Evolutionary conservation across 23 red algal genomes (phyloP).

Genomic region (Chondrus crispus): DNA sequence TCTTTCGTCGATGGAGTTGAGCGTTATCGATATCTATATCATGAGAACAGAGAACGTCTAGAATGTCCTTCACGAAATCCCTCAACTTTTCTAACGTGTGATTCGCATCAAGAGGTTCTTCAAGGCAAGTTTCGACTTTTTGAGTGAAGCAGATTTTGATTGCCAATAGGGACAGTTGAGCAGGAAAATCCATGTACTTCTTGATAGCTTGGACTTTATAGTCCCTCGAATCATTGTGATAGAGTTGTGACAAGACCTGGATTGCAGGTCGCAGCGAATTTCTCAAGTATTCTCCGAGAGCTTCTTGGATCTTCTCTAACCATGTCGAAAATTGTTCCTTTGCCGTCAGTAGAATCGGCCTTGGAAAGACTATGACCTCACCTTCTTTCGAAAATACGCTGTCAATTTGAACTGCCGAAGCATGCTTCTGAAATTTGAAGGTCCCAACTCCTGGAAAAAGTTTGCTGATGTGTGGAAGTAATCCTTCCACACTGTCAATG

Average conservation of each 20-base stretch:
- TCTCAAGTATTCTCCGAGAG: not conserved
- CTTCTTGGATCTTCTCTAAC: slow-evolving; percentile 6
- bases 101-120: not conserved
- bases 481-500: not conserved
- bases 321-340: not conserved
- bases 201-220: not conserved
- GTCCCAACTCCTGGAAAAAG: slow-evolving; percentile 59
- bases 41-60: not conserved
- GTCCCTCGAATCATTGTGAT: not conserved
- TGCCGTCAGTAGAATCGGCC: slow-evolving; percentile 15
- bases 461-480: slow-evolving; percentile 42
- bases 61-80: not conserved
- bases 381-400: slow-evolving; percentile 31
- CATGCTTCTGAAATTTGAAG: not conserved
- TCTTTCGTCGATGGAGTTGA: not conserved
- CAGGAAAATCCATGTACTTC: not conserved
- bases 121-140: not conserved
- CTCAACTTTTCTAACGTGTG: not conserved
- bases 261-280: not conserved
- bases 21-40: not conserved
- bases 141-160: slow-evolving; percentile 28
- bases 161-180: slow-evolving; percentile 32
- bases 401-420: not conserved
- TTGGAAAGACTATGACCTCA: slow-evolving; percentile 13
- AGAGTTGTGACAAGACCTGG: not conserved